Evolutionary conservation across 768 basidiomycete species (phyloP).

Genomic region (Phallus indusiatus): DNA sequence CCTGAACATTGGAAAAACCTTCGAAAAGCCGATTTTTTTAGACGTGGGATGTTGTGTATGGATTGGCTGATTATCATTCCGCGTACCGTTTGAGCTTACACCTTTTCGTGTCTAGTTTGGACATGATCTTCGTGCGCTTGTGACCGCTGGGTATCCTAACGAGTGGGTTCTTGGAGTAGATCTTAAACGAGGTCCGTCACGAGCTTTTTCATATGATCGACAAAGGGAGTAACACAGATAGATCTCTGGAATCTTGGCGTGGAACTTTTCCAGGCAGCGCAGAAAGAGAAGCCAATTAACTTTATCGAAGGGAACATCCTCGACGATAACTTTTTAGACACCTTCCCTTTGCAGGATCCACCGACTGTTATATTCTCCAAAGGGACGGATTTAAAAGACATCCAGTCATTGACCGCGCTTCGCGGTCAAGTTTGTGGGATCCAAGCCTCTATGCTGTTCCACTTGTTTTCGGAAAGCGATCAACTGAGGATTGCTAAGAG

Average conservation of each 20-base stretch:
- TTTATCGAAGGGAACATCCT: slow-evolving; percentile 11
- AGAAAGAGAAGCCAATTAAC: background rate
- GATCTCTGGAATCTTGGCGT: slow-evolving; percentile 9
- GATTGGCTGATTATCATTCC: background rate
- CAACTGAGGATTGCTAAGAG: background rate
- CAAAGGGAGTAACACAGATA: background rate
- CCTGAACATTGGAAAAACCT: background rate
- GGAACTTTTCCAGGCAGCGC: slow-evolving; percentile 4
- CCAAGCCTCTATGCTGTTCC: slow-evolving; percentile 10
- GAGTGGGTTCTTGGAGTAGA: slow-evolving; percentile 7
- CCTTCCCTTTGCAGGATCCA: background rate
- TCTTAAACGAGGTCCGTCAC: background rate
- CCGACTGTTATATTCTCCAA: background rate
- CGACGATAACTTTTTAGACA: background rate
- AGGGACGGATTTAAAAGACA: background rate
- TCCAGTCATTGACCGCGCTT: background rate
- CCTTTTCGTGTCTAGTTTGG: slow-evolving; percentile 1
- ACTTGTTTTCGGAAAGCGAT: slow-evolving; percentile 6
- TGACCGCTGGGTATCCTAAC: slow-evolving; percentile 9
- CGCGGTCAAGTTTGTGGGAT: slow-evolving; percentile 4
- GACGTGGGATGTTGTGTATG: slow-evolving; percentile 3
- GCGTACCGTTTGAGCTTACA: background rate
- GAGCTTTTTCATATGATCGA: background rate
- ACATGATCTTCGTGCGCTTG: slow-evolving; percentile 9
- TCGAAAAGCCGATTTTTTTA: background rate